phyloP scores from a whole-genome alignment of 179 eudicot species.

The Beta corolliflora region DNA sequence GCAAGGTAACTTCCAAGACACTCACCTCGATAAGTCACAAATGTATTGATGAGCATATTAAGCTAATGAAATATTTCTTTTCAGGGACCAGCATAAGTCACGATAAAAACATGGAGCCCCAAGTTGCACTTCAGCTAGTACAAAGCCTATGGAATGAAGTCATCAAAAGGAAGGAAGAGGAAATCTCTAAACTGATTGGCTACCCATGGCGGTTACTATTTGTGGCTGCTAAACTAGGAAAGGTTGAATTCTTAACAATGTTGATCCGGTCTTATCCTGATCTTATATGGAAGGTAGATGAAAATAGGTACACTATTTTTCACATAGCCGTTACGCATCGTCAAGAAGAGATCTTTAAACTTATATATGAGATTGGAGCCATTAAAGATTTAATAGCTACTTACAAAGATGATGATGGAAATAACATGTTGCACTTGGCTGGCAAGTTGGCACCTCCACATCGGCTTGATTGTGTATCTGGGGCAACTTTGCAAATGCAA shows the following conservation, averaged over 20 bases:
- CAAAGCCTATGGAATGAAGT: constrained; percentile 26
- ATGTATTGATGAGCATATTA: background rate
- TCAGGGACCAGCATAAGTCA: constrained; percentile 13
- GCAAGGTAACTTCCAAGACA: background rate
- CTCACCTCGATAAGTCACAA: background rate
- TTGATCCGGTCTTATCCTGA: constrained; percentile 35
- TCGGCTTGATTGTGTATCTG: constrained; percentile 37
- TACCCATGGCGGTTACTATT: constrained; percentile 26
- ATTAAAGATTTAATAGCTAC: constrained; percentile 35
- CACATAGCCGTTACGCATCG: constrained; percentile 37
- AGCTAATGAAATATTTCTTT: background rate
- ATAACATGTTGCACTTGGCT: constrained; percentile 43
- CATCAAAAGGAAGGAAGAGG: constrained; percentile 21
- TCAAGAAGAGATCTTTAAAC: constrained; percentile 41
- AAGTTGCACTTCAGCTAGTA: constrained; percentile 13
- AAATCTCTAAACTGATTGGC: constrained; percentile 19
- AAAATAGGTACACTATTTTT: constrained; percentile 33
- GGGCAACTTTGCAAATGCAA: constrained; percentile 49
- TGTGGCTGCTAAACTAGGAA: constrained; percentile 26
- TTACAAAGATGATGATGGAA: constrained; percentile 27
- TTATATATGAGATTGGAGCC: constrained; percentile 32
- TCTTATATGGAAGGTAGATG: constrained; percentile 41
- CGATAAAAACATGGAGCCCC: background rate
- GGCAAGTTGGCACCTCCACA: constrained; percentile 31
- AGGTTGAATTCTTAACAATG: constrained; percentile 22